Conservation (phyloP, 2,329 filamentous ascomycete species). For the Xylaria sp. region DNA sequence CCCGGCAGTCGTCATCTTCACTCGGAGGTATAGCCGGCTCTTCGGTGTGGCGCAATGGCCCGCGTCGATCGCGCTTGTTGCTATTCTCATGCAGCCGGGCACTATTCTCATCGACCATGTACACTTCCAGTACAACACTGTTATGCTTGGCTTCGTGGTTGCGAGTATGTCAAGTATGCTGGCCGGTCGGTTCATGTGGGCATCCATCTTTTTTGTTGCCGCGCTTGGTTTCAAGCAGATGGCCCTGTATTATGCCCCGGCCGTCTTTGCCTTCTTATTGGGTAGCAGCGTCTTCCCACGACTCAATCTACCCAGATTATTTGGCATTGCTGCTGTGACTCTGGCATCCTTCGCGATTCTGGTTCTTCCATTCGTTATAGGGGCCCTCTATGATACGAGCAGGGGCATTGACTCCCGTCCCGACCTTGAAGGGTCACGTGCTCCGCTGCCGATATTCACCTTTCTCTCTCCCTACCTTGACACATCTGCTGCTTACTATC, state of each 20-base stretch:
- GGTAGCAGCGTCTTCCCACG: constrained; percentile 85
- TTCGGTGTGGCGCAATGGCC: constrained; percentile 85
- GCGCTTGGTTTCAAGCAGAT: constrained; percentile 99
- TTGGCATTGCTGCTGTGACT: constrained; percentile 81
- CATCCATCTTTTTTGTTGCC: constrained; percentile 91
- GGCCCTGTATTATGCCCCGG: constrained; percentile 96
- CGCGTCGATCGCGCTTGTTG: constrained; percentile 83
- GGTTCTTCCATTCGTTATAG: constrained; percentile 78
- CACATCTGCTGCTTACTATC: constrained; percentile 75
- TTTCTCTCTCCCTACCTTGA: constrained; percentile 69
- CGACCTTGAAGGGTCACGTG: constrained; percentile 67
- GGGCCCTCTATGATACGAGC: constrained; percentile 75
- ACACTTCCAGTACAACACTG: constrained; percentile 94
- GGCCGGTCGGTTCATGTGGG: constrained; percentile 86
- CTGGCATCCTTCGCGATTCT: constrained; percentile 77
- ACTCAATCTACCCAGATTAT: constrained; percentile 73
- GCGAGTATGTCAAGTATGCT: constrained; percentile 90
- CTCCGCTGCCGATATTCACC: constrained; percentile 70
- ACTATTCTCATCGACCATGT: constrained; percentile 89
- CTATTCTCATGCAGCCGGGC: constrained; percentile 90
- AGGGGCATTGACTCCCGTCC: constrained; percentile 69
- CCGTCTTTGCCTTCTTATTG: constrained; percentile 90
- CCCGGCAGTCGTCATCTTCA: constrained; percentile 85
- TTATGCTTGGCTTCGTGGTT: constrained; percentile 93
- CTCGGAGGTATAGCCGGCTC: constrained; percentile 80